A percentile compares a stretch with the other conserved stretches of the same genome.
Conservation (phyloP, 176 grass and related monocot species). For the Elymus sibiricus region DNA sequence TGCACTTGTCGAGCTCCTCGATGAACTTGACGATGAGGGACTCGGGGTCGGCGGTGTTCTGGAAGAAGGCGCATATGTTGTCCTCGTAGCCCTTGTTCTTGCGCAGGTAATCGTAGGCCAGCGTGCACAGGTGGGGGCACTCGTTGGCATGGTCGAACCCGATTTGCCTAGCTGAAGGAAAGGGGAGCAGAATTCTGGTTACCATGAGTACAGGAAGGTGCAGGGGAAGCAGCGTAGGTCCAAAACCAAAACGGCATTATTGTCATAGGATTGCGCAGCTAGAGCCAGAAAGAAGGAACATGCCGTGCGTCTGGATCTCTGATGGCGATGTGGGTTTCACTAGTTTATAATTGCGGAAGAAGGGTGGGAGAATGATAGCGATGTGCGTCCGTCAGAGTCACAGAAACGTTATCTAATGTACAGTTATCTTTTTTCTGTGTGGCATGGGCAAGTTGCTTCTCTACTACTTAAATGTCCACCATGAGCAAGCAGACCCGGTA, state of each 20-base stretch:
- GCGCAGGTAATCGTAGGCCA: conserved; percentile 74
- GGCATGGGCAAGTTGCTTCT: not conserved
- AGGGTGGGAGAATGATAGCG: not conserved
- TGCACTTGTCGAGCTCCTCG: conserved; percentile 85
- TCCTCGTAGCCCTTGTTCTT: conserved; percentile 72
- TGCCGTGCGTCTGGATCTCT: conserved; percentile 18
- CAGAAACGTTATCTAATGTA: not conserved
- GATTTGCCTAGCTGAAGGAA: conserved; percentile 61
- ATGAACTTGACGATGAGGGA: conserved; percentile 55
- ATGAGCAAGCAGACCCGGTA: too few species aligned
- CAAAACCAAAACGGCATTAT: not conserved
- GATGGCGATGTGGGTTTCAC: not conserved
- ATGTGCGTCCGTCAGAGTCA: not conserved
- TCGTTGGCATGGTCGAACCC: conserved; percentile 63
- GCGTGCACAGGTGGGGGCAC: conserved; percentile 68
- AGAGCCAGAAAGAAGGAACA: conserved; percentile 14
- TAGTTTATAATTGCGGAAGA: too few species aligned
- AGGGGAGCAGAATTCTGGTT: too few species aligned
- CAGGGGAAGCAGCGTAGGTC: not conserved
- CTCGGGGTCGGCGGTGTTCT: conserved; percentile 43
- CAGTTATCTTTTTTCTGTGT: not conserved
- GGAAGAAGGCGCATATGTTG: conserved; percentile 72
- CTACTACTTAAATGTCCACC: too few species aligned
- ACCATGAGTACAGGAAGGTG: too few species aligned
- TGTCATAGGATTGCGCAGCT: not conserved